These are phyloP conservation scores for Phaeosphaeria sp. DNA, from an alignment of 2,329 filamentous ascomycete species.

Conservation along the genomic window DNA sequence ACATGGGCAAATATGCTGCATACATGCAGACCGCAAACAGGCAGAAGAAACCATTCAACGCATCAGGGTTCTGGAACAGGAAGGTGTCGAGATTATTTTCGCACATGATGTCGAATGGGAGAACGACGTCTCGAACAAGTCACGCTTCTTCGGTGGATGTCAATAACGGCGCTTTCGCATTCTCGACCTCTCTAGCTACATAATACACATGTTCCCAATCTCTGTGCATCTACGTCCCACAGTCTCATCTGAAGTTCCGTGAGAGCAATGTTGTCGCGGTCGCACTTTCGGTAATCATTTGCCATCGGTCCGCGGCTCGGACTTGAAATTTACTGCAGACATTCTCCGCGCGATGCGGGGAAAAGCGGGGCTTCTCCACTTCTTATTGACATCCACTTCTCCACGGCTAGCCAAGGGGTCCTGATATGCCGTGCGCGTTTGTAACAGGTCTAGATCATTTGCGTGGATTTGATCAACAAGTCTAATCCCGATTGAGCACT, in stretches of 20 bases:
- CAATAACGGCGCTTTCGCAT: not conserved
- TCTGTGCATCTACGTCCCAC: not conserved
- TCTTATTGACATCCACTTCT: not conserved
- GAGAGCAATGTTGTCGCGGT: not conserved
- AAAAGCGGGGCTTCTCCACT: conserved; percentile 13
- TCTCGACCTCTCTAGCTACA: not conserved
- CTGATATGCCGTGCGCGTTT: not conserved
- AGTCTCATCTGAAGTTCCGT: not conserved
- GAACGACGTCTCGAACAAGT: conserved; percentile 41
- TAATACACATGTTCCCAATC: not conserved
- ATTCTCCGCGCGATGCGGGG: conserved; percentile 15
- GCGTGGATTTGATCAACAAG: not conserved
- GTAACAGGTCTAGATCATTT: not conserved
- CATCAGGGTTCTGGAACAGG: conserved; percentile 49
- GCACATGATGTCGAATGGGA: conserved; percentile 61
- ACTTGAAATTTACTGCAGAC: not conserved
- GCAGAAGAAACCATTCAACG: conserved; percentile 55
- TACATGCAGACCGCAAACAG: conserved; percentile 57
- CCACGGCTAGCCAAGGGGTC: not conserved
- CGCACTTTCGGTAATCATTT: not conserved
- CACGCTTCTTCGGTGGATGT: conserved; percentile 26
- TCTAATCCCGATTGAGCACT: not conserved
- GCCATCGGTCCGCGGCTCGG: not conserved
- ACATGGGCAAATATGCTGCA: conserved; percentile 55
- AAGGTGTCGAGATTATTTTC: conserved; percentile 59